Evolutionary conservation across 495 filamentous ascomycete species (phyloP).

Genomic region (Zalerion maritima): DNA sequence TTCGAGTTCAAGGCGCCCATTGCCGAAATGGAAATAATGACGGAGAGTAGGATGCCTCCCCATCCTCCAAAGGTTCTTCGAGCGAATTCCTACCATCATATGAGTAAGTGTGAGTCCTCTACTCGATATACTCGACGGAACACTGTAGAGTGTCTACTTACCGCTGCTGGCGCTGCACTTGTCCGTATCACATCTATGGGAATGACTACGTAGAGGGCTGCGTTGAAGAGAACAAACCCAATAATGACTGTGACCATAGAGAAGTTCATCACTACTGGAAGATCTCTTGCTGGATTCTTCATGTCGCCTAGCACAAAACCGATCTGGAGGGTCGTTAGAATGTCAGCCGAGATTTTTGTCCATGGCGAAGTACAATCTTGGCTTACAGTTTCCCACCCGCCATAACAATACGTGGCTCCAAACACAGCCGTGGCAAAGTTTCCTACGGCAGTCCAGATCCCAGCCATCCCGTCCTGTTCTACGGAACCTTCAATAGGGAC

Average conservation of each 20-base stretch:
- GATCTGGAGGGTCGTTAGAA: slow-evolving; percentile 7
- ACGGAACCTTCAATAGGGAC: slow-evolving; percentile 1
- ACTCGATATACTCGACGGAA: slow-evolving; percentile 1
- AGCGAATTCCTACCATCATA: slow-evolving; percentile 9
- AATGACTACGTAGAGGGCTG: slow-evolving; percentile 11
- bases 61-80: slow-evolving; percentile 6
- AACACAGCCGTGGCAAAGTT: slow-evolving; percentile 11
- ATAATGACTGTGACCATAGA: slow-evolving; percentile 17
- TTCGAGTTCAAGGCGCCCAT: slow-evolving; percentile 12
- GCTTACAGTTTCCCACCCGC: slow-evolving; percentile 19
- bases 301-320: slow-evolving; percentile 21
- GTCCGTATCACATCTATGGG: slow-evolving; percentile 11
- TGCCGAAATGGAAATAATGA: slow-evolving; percentile 9
- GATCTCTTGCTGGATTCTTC: slow-evolving; percentile 11
- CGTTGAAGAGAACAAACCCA: slow-evolving; percentile 17
- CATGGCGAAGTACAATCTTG: not conserved
- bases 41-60: slow-evolving; percentile 10
- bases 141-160: slow-evolving; percentile 9
- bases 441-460: slow-evolving; percentile 7
- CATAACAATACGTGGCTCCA: slow-evolving; percentile 12
- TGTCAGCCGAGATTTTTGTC: not conserved
- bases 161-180: slow-evolving; percentile 13
- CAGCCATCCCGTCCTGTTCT: too few relatives aligned
- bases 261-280: slow-evolving; percentile 15
- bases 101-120: slow-evolving; percentile 3